These are phyloP conservation scores for Cladosporium austrohemisphaericum DNA, from an alignment of 2,329 filamentous ascomycete genomes.

Conservation along the genomic window DNA sequence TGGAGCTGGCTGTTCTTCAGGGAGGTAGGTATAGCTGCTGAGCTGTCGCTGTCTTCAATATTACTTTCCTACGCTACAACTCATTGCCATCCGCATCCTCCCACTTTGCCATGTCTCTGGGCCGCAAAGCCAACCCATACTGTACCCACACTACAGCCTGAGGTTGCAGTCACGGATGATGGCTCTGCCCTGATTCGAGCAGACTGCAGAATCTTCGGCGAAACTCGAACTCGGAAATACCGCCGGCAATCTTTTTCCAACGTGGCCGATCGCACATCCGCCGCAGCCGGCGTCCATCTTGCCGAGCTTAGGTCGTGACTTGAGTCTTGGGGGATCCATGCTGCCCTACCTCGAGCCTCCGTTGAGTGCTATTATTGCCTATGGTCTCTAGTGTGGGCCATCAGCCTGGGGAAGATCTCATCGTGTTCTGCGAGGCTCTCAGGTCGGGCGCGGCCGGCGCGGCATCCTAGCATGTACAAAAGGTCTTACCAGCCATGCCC, in stretches of 20 bases:
- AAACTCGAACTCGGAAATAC: not conserved
- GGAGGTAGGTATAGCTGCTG: too few relatives aligned
- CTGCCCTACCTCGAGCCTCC: not conserved
- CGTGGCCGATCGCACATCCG: too few relatives aligned
- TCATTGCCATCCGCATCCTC: conserved; percentile 12
- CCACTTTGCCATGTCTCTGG: conserved; percentile 1
- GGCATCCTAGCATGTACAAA: not conserved
- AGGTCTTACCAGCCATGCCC: conserved; percentile 2
- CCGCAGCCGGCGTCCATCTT: not conserved
- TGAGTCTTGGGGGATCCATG: too few relatives aligned
- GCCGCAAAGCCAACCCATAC: not conserved
- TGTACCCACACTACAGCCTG: conserved; percentile 12
- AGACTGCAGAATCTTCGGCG: conserved; percentile 7
- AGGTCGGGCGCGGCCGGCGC: conserved; percentile 2
- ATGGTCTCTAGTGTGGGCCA: conserved; percentile 2
- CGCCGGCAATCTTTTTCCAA: not conserved
- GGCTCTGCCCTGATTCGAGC: conserved; percentile 11
- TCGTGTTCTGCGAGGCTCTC: not conserved
- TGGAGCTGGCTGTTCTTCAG: too few relatives aligned
- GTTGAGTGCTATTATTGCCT: conserved; percentile 3
- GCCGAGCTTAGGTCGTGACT: not conserved
- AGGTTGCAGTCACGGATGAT: conserved; percentile 9
- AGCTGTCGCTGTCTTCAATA: not conserved
- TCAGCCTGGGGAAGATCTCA: not conserved
- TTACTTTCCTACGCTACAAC: conserved; percentile 7